These are phyloP conservation scores for Graphilbum fragrans DNA, from an alignment of 2,329 filamentous ascomycete species.

Conservation along the genomic window DNA sequence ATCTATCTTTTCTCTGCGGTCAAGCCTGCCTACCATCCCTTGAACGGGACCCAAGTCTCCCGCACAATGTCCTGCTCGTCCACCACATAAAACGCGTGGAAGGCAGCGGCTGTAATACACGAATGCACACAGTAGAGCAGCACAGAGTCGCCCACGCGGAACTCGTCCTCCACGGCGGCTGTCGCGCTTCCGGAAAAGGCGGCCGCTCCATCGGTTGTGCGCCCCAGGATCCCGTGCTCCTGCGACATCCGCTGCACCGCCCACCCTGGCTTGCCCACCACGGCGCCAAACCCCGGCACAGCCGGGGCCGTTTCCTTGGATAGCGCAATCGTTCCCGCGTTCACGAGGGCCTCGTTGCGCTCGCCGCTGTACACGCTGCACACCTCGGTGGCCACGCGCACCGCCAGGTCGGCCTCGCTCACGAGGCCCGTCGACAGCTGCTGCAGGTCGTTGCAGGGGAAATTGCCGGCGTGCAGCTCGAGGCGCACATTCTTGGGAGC, in stretches of 20 bases:
- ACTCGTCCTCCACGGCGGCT: conserved; percentile 8
- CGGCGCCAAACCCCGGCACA: neutral
- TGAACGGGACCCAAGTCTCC: conserved; percentile 25
- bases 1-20: no score
- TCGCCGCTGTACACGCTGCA: conserved; percentile 53
- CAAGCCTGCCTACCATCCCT: conserved; percentile 16
- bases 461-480: conserved; percentile 66
- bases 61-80: conserved; percentile 20
- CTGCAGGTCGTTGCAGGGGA: conserved; percentile 64
- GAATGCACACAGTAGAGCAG: conserved; percentile 20
- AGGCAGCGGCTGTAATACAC: conserved; percentile 25
- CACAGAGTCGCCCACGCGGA: conserved; percentile 21
- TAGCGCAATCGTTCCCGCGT: conserved; percentile 55
- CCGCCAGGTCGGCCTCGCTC: conserved; percentile 44
- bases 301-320: conserved; percentile 18
- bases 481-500: conserved; percentile 25
- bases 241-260: conserved; percentile 60
- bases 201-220: conserved; percentile 22
- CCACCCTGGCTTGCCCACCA: conserved; percentile 37
- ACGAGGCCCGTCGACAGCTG: conserved; percentile 53
- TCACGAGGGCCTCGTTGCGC: conserved; percentile 55
- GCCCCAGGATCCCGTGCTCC: conserved; percentile 63
- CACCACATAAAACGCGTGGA: conserved; percentile 22
- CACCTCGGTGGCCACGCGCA: conserved; percentile 59
- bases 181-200: neutral